Evolutionary conservation across 2,329 filamentous ascomycete species (phyloP).

Genomic region (Triangularia verruculosa): DNA sequence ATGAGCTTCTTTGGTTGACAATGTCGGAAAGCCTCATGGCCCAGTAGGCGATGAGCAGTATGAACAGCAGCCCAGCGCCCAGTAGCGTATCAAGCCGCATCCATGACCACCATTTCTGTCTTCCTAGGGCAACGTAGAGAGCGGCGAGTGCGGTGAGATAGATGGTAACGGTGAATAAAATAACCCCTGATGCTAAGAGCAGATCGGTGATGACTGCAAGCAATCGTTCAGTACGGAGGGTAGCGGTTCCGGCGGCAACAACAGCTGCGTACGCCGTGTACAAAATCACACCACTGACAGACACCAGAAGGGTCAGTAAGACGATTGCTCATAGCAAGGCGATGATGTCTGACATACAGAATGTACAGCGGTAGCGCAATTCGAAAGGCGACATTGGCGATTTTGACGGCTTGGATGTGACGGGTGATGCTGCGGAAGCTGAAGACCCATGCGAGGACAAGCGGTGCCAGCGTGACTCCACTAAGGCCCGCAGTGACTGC

Average conservation of each 20-base stretch:
- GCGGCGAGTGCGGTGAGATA: conserved; percentile 7
- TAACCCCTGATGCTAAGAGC: neutral
- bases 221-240: neutral
- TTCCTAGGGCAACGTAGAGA: conserved; percentile 5
- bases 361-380: conserved; percentile 5
- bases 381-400: neutral
- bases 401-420: neutral
- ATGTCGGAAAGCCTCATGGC: neutral
- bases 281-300: neutral
- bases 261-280: neutral
- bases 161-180: neutral
- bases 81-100: conserved; percentile 5
- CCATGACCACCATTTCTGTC: conserved; percentile 15
- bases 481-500: neutral
- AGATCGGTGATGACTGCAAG: neutral
- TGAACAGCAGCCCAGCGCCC: neutral
- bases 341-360: conserved; percentile 4
- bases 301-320: neutral
- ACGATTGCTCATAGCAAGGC: no score
- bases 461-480: conserved; percentile 5
- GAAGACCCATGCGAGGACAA: neutral
- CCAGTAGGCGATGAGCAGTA: conserved; percentile 6
- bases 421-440: neutral
- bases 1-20: neutral
- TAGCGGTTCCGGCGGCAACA: neutral